Evolutionary conservation across 2,329 filamentous ascomycete genomes (phyloP), one percentile per base, ranked within the genome.

Genomic region (Alternaria brassicicola): DNA sequence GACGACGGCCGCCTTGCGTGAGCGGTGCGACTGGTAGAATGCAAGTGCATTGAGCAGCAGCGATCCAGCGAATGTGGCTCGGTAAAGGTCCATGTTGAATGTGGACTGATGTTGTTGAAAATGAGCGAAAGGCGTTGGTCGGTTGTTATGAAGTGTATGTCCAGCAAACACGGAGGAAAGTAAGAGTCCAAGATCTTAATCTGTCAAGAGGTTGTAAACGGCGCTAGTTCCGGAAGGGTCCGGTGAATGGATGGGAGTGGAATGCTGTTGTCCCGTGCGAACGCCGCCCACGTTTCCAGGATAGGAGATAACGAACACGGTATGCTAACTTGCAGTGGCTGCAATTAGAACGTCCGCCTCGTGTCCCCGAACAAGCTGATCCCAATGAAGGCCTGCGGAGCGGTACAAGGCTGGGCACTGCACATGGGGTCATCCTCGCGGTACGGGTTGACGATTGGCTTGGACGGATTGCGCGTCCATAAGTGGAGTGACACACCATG

Each of bases 11-110:
- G 46, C 57, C 23, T 60, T 61, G 30, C 62, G 66, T 17, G 67
- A 55, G 23, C 67, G 71, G 30, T 73, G 68, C 6, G 70, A 67
- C 9, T 71, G 70, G 38, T 69, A 64, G 17, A 75, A 60, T 6
- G 67, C 65, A 15, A 70, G 43, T 38, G 63, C 64, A 55, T 75
- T 75, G 13, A 75, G 60, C 39, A 72, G 48, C 23, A 75, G 36
- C 30, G 68, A 67, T 4, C 64, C 67, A 28, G 59, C 67, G 42
- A 75, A 75, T 4, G 72, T 75, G 25, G 63, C 62, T 49, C 63
- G 60, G 42, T 75, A 75, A 33, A 75, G 70, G 59, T 75, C 69
- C 69, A 74, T 74, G 58, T 52, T 70, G 52, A 59, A 46, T 43
- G 50, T 30, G 43, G 48, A 54, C 38, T 43, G 28, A 21, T 31